Evolutionary conservation across 306 rosid species (phyloP), one percentile per base, ranked within the genome.

Genomic region (Trifolium fragiferum): DNA sequence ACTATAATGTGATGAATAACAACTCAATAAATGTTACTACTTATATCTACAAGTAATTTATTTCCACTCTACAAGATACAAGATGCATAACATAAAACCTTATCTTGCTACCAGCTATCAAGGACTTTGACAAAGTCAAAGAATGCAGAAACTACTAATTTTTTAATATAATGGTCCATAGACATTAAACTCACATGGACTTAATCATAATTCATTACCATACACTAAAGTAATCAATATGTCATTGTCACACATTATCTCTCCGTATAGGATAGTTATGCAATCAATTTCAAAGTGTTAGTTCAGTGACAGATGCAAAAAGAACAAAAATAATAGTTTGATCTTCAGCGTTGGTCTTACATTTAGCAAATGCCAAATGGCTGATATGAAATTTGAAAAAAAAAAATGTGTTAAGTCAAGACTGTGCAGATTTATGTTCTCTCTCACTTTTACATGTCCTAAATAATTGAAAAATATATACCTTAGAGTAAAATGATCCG

Each of bases 401-500:
- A 47, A 13, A 57, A 2, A 25, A 25, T 25, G 12, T 38, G 23
- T 7, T 72, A 25, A 67, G 51, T 19, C 11, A 25, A 21, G 19
- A 49, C 19, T 20, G 11, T 18, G 19, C 18, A 63, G 16, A 41
- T 38, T 3, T 41, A 32, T 38, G 41, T 62, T 35, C 57, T 62
- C 27, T 44, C 57, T 43, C 40, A 32, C 60, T 51, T 44, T 12
- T 21, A 53, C 32, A 21, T 38, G 30, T 74, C 20, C 53, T 72
- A 27, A 21, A 27, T 50, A 88, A 60, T 72, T 15, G 37, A 38
- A 67, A 68, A 71, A 37, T 68, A 33, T 55, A 50, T 84, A 93
- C 98, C 97, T 91, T 93, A 0, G 98, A 91, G 89, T 85, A 93
- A 89, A 93, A 93, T 3, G 98, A 93, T 38, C 98, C 98, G 51